phyloP scores from a whole-genome alignment of 257 asterid species.

The Petunia secreta region DNA sequence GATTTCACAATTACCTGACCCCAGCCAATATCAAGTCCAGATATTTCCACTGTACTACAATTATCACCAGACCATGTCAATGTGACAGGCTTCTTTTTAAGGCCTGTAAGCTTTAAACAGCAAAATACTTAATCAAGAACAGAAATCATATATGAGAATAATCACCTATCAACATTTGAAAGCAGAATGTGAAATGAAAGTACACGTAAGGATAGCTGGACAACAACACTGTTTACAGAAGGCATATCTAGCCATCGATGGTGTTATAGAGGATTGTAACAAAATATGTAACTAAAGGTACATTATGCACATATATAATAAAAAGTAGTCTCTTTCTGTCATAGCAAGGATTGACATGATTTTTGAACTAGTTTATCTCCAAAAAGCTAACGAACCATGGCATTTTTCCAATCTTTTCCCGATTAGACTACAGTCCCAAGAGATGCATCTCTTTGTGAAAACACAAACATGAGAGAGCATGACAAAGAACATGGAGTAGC shows the following conservation, averaged over 20 bases:
- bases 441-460: not conserved
- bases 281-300: not conserved
- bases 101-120: conserved; percentile 79
- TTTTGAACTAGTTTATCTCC: not conserved
- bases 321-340: not conserved
- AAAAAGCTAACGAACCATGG: not conserved
- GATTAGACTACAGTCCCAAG: not conserved
- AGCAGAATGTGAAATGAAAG: not conserved
- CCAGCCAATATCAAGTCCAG: conserved; percentile 99
- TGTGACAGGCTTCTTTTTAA: conserved; percentile 57
- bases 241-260: not conserved
- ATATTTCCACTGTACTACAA: conserved; percentile 67
- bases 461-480: not conserved
- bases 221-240: not conserved
- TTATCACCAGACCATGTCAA: conserved; percentile 64
- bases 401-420: conserved; percentile 5
- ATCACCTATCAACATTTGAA: not conserved
- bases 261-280: not conserved
- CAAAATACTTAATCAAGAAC: conserved; percentile 27
- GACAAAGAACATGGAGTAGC: not conserved
- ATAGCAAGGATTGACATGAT: not conserved
- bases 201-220: not conserved
- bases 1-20: conserved; percentile 74
- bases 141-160: not conserved
- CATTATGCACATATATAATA: not conserved